Percentiles rank a stretch among this genome's conserved stretches.
Conservation (phyloP, 2,329 filamentous ascomycete genomes). For the Phaeosphaeria sp. region DNA sequence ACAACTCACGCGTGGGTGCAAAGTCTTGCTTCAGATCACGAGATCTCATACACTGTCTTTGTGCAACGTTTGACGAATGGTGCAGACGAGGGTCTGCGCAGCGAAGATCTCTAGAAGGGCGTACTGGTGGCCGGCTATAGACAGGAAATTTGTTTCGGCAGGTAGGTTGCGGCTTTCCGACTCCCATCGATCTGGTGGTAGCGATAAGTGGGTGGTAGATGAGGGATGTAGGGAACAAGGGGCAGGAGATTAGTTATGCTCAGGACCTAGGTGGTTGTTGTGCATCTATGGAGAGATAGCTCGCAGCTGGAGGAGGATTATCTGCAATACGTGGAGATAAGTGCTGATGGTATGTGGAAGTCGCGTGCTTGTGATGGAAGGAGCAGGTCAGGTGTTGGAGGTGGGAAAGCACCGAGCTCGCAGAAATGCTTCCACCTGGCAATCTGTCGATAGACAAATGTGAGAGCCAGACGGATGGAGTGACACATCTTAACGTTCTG, state of each 20-base stretch:
- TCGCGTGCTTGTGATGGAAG: not conserved
- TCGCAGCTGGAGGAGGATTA: no score
- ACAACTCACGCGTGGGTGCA: constrained; percentile 26
- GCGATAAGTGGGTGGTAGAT: not conserved
- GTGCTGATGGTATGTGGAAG: not conserved
- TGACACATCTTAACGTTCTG: no score
- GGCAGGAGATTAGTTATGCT: not conserved
- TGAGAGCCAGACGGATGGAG: no score
- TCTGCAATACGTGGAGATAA: not conserved
- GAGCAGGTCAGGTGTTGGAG: not conserved
- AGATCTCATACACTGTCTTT: constrained; percentile 10
- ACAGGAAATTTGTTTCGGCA: constrained; percentile 13
- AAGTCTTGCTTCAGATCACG: constrained; percentile 27
- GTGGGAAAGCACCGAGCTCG: no score
- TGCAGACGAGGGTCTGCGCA: constrained; percentile 17
- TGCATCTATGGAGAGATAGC: not conserved
- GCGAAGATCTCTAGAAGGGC: constrained; percentile 12
- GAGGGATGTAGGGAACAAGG: not conserved
- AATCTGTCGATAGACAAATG: no score
- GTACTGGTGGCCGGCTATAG: constrained; percentile 10
- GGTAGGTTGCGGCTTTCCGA: constrained; percentile 14
- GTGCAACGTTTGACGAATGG: not conserved
- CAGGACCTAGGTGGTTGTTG: not conserved
- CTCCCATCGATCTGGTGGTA: constrained; percentile 20
- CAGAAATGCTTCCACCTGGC: no score